A percentile compares a stretch with the other conserved stretches of the same genome.
These are phyloP conservation scores for Penicillium sp. DNA, from an alignment of 2,329 filamentous ascomycete genomes.

Conservation along the genomic window DNA sequence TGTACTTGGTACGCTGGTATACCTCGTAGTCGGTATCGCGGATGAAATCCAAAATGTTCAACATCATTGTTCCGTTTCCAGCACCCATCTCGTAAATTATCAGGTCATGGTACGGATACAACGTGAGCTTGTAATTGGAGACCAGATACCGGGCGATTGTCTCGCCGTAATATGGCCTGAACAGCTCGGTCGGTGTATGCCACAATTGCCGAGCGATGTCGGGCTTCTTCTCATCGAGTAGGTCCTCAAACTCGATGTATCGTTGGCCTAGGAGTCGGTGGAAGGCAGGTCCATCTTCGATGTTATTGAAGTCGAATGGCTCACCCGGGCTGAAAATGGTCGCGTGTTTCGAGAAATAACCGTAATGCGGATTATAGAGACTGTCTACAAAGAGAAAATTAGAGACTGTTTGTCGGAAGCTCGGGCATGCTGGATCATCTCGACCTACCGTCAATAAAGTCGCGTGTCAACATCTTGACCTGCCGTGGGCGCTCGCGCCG, in stretches of 20 bases:
- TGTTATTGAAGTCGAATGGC: slow-evolving; percentile 81
- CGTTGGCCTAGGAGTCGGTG: slow-evolving; percentile 72
- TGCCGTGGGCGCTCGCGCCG: slow-evolving; percentile 75
- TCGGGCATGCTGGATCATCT: not conserved
- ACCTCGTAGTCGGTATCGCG: slow-evolving; percentile 85
- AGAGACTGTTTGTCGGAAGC: not conserved
- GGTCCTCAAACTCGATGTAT: slow-evolving; percentile 89
- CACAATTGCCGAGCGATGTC: slow-evolving; percentile 86
- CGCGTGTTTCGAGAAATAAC: slow-evolving; percentile 94
- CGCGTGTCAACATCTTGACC: slow-evolving; percentile 95
- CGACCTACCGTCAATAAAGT: slow-evolving; percentile 86
- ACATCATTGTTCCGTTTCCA: slow-evolving; percentile 95
- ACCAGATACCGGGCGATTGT: slow-evolving; percentile 95
- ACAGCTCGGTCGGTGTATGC: slow-evolving; percentile 98
- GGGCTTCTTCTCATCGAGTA: slow-evolving; percentile 70
- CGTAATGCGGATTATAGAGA: slow-evolving; percentile 90
- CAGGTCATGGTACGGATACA: slow-evolving; percentile 94
- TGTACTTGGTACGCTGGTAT: slow-evolving; percentile 89
- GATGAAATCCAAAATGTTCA: slow-evolving; percentile 97
- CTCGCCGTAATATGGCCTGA: slow-evolving; percentile 94
- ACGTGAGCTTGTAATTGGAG: slow-evolving; percentile 90
- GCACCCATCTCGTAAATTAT: slow-evolving; percentile 99
- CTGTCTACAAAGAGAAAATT: slow-evolving; percentile 63
- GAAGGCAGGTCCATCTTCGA: slow-evolving; percentile 86
- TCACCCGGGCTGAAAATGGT: slow-evolving; percentile 93